Base-by-base conservation (phyloP, 2,329 filamentous ascomycete species). In the Penicillium rolfsii region DNA sequence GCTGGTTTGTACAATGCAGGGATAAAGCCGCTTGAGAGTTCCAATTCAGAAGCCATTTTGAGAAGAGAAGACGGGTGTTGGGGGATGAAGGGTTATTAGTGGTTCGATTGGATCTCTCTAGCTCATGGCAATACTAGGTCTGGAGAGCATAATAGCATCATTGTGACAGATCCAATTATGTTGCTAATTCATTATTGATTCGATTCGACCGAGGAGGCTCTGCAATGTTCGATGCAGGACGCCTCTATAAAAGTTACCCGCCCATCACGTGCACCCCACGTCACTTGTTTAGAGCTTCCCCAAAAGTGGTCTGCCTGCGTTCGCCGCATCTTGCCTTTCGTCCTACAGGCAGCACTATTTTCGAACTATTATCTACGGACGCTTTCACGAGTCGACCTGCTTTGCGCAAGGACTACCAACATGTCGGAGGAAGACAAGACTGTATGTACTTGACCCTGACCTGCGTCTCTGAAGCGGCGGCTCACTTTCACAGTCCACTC, bases 1-100 rank as follows among this genome's bases (percentile, higher is more conserved):
- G 92, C 81, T 0, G 94, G 93, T 73, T 95, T 97, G 77, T 97
- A 91, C 16, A 97, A 82, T 22, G 91, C 88, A 24, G 92, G 89
- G 61, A 97, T 94, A 66, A 87, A 83, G 16, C 77, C 72, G 8
- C 78, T 73, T 3, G 78, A 77, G 14, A 80, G 65, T 50, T 81
- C 81, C 57, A 76, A 70, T 41, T 82, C 80, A 16, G 74, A 74
- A 61, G 76, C 74, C 79, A 81, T 81, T 64, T 65, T 53, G 56
- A 11, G 41, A 41, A 24, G 14, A 41, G 36, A 43, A 43, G 41
- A 45, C 24, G 19, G 33, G n/a, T 11, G 30, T 36, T 11, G 7
- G 11, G 19, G 38, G 41, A 38, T n/a, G 12, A 19, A 36, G 28
- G 28, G 41, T 28, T 50, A 50, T 33, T 22, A 19, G 14, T 38